phyloP scores from a whole-genome alignment of 179 eudicot species.

The Sideroxylon spinosum region DNA sequence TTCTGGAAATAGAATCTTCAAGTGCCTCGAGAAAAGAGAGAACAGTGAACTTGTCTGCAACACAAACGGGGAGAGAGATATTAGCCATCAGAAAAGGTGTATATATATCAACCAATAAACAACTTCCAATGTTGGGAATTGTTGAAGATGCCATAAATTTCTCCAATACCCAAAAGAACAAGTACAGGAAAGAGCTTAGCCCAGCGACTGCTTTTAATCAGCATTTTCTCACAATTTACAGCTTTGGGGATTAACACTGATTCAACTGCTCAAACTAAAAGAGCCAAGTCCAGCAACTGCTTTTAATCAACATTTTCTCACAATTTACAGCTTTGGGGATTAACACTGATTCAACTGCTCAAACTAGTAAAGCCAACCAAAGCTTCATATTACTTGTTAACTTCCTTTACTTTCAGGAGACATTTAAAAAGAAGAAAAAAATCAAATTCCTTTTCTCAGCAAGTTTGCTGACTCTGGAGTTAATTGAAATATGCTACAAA shows the following conservation, averaged over 20 bases:
- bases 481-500: not conserved
- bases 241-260: not conserved
- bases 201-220: no score
- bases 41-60: constrained; percentile 85
- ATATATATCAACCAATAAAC: no score
- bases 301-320: not conserved
- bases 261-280: not conserved
- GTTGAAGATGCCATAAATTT: no score
- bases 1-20: constrained; percentile 64
- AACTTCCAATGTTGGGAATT: no score
- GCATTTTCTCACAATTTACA: not conserved
- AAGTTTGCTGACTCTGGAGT: not conserved
- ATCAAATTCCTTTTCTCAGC: not conserved
- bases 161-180: no score
- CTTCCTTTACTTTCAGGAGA: not conserved
- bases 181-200: no score
- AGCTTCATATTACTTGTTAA: not conserved
- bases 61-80: not conserved
- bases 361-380: not conserved
- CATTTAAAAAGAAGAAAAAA: not conserved
- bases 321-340: not conserved
- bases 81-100: not conserved
- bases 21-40: constrained; percentile 97
- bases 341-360: not conserved
- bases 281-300: no score